phyloP scores from a whole-genome alignment of 2,329 filamentous ascomycete genomes.

The Albifimbria verrucaria region DNA sequence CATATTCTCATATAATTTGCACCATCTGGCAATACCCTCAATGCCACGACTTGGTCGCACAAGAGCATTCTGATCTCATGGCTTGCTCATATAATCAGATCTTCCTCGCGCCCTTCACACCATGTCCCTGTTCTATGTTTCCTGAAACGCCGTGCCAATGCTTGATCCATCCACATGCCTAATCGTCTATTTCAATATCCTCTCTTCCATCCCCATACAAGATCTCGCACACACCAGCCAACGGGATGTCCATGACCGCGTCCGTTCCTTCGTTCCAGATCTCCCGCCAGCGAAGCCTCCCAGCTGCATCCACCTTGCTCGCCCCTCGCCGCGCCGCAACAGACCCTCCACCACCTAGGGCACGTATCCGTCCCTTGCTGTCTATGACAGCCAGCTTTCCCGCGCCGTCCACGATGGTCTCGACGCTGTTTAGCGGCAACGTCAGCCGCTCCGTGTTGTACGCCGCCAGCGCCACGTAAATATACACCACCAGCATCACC shows the following conservation, averaged over 20 bases:
- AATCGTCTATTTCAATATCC: conserved; percentile 16
- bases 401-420: conserved; percentile 89
- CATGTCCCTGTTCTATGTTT: too few relatives aligned
- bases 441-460: conserved; percentile 93
- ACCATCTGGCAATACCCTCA: too few relatives aligned
- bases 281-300: conserved; percentile 65
- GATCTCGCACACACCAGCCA: conserved; percentile 92
- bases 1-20: too few relatives aligned
- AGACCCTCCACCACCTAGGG: conserved; percentile 38
- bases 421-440: conserved; percentile 71
- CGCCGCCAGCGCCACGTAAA: conserved; percentile 85
- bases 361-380: conserved; percentile 49
- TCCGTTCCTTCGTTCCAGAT: conserved; percentile 93
- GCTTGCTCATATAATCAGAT: too few relatives aligned
- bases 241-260: conserved; percentile 93
- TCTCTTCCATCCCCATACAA: conserved; percentile 67
- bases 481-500: conserved; percentile 84
- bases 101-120: too few relatives aligned
- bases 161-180: neutral
- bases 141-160: neutral
- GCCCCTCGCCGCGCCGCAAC: conserved; percentile 23
- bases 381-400: conserved; percentile 84
- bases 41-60: too few relatives aligned
- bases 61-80: too few relatives aligned
- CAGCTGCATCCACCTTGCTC: conserved; percentile 32